Percentiles rank a stretch among this genome's conserved stretches.
phyloP scores from a whole-genome alignment of 768 basidiomycete species.

The Rossbeevera mucosa region DNA sequence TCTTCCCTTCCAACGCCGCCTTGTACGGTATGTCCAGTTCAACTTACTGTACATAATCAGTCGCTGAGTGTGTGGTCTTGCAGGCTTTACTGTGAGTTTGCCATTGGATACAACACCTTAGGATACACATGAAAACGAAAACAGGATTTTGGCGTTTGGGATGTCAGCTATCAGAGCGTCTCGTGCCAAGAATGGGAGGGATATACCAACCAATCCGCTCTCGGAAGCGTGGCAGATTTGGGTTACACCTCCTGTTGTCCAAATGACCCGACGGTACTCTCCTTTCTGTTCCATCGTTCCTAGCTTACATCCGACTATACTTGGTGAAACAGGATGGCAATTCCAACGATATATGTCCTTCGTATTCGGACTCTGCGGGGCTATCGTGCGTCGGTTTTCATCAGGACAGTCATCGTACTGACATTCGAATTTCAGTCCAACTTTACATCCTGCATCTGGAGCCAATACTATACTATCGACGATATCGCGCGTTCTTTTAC shows the following conservation, averaged over 20 bases:
- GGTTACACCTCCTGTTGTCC: slow-evolving; percentile 70
- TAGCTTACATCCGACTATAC: neutral
- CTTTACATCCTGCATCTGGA: slow-evolving; percentile 25
- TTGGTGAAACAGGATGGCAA: slow-evolving; percentile 35
- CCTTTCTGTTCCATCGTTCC: neutral
- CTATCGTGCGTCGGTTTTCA: slow-evolving; percentile 45
- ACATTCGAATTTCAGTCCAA: slow-evolving; percentile 24
- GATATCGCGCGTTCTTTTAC: slow-evolving; percentile 18
- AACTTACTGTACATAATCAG: neutral
- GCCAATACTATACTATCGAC: slow-evolving; percentile 10
- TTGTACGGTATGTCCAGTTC: slow-evolving; percentile 49
- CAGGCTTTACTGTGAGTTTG: slow-evolving; percentile 39
- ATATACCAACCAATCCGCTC: slow-evolving; percentile 48
- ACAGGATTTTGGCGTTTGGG: slow-evolving; percentile 87
- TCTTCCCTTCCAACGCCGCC: slow-evolving; percentile 68
- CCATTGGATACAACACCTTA: neutral
- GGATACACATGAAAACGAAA: neutral
- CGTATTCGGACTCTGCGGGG: slow-evolving; percentile 64
- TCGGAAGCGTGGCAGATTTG: slow-evolving; percentile 61
- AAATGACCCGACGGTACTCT: slow-evolving; percentile 53
- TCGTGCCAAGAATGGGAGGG: slow-evolving; percentile 69
- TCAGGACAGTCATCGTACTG: neutral
- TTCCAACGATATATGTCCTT: slow-evolving; percentile 55
- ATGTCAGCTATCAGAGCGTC: slow-evolving; percentile 64
- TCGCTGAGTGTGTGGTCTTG: slow-evolving; percentile 30